Conservation (phyloP, 139 green algal genomes). For the Nannochloris sp. region DNA sequence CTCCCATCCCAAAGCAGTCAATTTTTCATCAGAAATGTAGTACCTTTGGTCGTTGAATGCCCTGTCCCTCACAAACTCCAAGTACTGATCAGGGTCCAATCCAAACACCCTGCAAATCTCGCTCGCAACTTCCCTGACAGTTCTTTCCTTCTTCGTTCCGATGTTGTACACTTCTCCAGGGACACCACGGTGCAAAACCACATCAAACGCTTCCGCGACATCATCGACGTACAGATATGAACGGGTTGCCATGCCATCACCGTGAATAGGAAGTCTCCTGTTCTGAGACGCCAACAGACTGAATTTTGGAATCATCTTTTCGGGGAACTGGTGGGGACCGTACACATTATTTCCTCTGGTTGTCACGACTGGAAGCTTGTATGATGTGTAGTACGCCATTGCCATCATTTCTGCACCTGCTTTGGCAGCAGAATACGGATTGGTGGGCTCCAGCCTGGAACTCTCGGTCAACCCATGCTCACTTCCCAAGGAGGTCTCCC, state of each 20-base stretch:
- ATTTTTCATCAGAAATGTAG: slow-evolving; percentile 90
- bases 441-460: slow-evolving; percentile 83
- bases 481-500: slow-evolving; percentile 12
- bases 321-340: slow-evolving; percentile 88
- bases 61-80: slow-evolving; percentile 55
- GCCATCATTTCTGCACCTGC: slow-evolving; percentile 97
- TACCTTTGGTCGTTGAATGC: slow-evolving; percentile 91
- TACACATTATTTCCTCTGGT: slow-evolving; percentile 99
- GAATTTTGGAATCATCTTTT: slow-evolving; percentile 74
- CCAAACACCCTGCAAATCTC: slow-evolving; percentile 53
- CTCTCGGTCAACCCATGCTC: slow-evolving; percentile 58
- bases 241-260: slow-evolving; percentile 30
- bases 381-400: slow-evolving; percentile 78
- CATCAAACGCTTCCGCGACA: slow-evolving; percentile 85
- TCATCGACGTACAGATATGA: slow-evolving; percentile 89
- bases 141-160: slow-evolving; percentile 85
- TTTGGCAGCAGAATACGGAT: slow-evolving; percentile 96
- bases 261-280: slow-evolving; percentile 60
- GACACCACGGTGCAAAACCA: slow-evolving; percentile 65
- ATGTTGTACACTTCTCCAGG: slow-evolving; percentile 94
- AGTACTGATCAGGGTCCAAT: slow-evolving; percentile 30
- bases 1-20: slow-evolving; percentile 82
- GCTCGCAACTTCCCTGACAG: slow-evolving; percentile 73
- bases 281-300: slow-evolving; percentile 57
- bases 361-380: slow-evolving; percentile 83